Conservation (phyloP, 2,329 filamentous ascomycete species). For the Xylariaceae sp. region DNA sequence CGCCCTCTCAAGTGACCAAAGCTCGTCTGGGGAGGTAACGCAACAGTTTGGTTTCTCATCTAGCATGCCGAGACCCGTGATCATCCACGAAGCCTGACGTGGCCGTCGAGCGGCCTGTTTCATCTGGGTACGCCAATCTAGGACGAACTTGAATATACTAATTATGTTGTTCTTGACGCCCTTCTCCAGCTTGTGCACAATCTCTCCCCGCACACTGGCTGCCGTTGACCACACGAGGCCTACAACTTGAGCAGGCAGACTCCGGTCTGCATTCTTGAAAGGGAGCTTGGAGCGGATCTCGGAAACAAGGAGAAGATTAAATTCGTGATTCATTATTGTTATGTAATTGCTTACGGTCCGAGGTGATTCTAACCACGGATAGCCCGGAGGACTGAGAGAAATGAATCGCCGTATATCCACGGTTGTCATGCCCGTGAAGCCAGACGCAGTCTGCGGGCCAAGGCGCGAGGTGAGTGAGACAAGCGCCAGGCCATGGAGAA, state of each 20-base stretch:
- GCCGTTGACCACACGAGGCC: slow-evolving; percentile 31
- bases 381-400: background rate
- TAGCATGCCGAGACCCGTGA: slow-evolving; percentile 30
- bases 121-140: slow-evolving; percentile 22
- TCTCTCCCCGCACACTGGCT: slow-evolving; percentile 37
- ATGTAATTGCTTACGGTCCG: slow-evolving; percentile 33
- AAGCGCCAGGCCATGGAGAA: slow-evolving; percentile 25
- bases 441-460: slow-evolving; percentile 12
- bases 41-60: background rate
- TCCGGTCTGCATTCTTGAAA: background rate
- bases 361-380: slow-evolving; percentile 17
- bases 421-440: slow-evolving; percentile 23
- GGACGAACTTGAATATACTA: slow-evolving; percentile 40
- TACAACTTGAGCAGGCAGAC: slow-evolving; percentile 8
- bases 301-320: slow-evolving; percentile 23
- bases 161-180: slow-evolving; percentile 44
- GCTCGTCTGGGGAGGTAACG: background rate
- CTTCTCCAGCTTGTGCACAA: slow-evolving; percentile 36
- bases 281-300: slow-evolving; percentile 8
- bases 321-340: slow-evolving; percentile 29
- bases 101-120: slow-evolving; percentile 21
- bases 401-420: slow-evolving; percentile 33
- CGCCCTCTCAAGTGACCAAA: background rate
- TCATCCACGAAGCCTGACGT: slow-evolving; percentile 13
- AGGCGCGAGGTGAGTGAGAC: slow-evolving; percentile 23